Percentiles rank a stretch among this genome's conserved stretches.
Evolutionary conservation across 1,284 basidiomycete species (phyloP).

Genomic region (Ustilago esculenta): DNA sequence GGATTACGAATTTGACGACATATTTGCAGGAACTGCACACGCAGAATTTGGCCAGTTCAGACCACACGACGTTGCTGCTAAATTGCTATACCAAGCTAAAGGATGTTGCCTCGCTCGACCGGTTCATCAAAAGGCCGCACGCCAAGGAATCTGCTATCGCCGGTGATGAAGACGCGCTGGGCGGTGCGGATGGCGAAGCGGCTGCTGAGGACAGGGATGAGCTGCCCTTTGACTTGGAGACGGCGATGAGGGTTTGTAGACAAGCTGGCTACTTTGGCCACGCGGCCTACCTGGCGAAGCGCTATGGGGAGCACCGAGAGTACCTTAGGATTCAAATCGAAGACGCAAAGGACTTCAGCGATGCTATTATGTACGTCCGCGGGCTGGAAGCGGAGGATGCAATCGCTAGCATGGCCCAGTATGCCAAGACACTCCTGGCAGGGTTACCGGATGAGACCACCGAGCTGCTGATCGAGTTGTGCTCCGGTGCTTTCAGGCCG

Average conservation of each 20-base stretch:
- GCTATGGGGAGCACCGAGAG: slow-evolving; percentile 89
- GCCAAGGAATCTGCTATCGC: slow-evolving; percentile 3
- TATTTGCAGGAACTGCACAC: slow-evolving; percentile 95
- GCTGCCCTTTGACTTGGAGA: slow-evolving; percentile 94
- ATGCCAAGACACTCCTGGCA: slow-evolving; percentile 73
- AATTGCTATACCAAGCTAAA: slow-evolving; percentile 94
- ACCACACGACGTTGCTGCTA: slow-evolving; percentile 85
- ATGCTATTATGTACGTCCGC: slow-evolving; percentile 83
- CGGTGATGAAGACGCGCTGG: slow-evolving; percentile 55
- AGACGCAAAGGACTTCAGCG: slow-evolving; percentile 82
- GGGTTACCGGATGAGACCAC: slow-evolving; percentile 87
- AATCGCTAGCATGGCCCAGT: slow-evolving; percentile 61
- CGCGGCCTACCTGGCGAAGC: slow-evolving; percentile 90
- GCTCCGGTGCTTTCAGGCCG: slow-evolving; percentile 73
- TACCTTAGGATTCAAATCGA: slow-evolving; percentile 94
- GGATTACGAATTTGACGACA: slow-evolving; percentile 91
- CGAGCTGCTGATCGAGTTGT: slow-evolving; percentile 87
- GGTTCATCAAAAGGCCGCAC: slow-evolving; percentile 78
- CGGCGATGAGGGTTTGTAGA: slow-evolving; percentile 92
- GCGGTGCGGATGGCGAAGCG: slow-evolving; percentile 50
- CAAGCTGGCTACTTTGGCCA: slow-evolving; percentile 96
- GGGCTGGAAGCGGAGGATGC: slow-evolving; percentile 77
- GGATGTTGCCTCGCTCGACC: slow-evolving; percentile 85
- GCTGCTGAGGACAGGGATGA: slow-evolving; percentile 70
- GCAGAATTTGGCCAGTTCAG: slow-evolving; percentile 87